Evolutionary conservation across 2,329 filamentous ascomycete species (phyloP).

Genomic region (Leptographium lundbergii): DNA sequence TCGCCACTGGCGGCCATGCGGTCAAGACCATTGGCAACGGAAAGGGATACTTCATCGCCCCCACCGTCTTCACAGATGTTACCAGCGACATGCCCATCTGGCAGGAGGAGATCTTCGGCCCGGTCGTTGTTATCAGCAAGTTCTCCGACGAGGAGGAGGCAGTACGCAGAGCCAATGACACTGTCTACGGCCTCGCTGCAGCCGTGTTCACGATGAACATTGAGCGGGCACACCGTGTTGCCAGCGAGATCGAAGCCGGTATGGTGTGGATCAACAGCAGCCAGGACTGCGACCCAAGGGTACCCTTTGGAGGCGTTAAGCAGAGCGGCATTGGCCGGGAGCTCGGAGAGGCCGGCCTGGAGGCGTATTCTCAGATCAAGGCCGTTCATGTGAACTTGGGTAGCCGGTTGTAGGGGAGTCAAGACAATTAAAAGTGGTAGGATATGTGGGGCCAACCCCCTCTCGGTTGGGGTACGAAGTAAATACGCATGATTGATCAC

Average conservation of each 20-base stretch:
- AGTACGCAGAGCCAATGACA: constrained; percentile 35
- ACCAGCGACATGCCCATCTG: constrained; percentile 16
- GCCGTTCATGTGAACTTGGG: constrained; percentile 15
- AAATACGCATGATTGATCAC: background rate
- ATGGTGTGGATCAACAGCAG: constrained; percentile 30
- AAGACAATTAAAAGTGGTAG: background rate
- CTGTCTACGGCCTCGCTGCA: constrained; percentile 40
- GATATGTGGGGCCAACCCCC: background rate
- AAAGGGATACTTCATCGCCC: constrained; percentile 12
- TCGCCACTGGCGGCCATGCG: background rate
- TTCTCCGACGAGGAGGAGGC: constrained; percentile 41
- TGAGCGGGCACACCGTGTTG: constrained; percentile 25
- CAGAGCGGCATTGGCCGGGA: constrained; percentile 45
- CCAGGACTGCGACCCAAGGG: constrained; percentile 8
- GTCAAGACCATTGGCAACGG: background rate
- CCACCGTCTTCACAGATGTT: constrained; percentile 12
- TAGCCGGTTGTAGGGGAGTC: background rate
- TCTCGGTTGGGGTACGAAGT: background rate
- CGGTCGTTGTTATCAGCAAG: constrained; percentile 39
- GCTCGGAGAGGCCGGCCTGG: constrained; percentile 29
- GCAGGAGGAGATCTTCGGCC: constrained; percentile 46
- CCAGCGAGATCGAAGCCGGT: constrained; percentile 42
- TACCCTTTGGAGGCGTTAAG: constrained; percentile 34
- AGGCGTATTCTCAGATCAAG: constrained; percentile 29
- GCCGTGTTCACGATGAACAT: constrained; percentile 45